Evolutionary conservation across 345 rosid genomes (phyloP).

Genomic region (Toxicodendron radicans): DNA sequence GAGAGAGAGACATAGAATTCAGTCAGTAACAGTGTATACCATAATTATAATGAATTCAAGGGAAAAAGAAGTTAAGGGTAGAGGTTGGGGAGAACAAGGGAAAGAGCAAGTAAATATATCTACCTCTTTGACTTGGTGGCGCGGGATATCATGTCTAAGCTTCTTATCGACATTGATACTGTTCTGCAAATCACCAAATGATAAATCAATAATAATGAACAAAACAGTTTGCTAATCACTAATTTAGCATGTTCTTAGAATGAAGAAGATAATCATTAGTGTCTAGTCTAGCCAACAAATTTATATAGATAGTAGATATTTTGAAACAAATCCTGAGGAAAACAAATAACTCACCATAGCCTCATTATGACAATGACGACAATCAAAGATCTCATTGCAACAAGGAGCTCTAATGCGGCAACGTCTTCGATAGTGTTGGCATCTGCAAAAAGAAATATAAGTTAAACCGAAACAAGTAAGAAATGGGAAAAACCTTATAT

Average conservation of each 20-base stretch:
- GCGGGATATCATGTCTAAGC: constrained; percentile 77
- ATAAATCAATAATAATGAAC: background rate
- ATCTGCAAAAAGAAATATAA: constrained; percentile 40
- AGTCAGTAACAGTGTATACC: constrained; percentile 8
- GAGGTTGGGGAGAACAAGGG: background rate
- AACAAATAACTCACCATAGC: constrained; percentile 43
- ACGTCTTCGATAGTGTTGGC: constrained; percentile 69
- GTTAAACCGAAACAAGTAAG: background rate
- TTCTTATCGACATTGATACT: constrained; percentile 54
- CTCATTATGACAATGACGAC: constrained; percentile 90
- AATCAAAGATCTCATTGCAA: constrained; percentile 74
- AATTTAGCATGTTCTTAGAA: background rate
- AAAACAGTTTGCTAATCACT: background rate
- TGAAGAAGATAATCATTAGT: background rate
- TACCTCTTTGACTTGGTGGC: constrained; percentile 70
- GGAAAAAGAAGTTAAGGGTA: background rate
- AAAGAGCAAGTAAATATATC: constrained; percentile 5
- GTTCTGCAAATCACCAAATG: constrained; percentile 45
- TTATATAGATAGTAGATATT: background rate
- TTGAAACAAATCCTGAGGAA: background rate
- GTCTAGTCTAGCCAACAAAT: background rate
- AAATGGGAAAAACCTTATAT: background rate
- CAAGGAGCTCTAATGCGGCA: constrained; percentile 87
- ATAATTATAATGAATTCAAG: background rate
- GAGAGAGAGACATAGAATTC: background rate